Evolutionary conservation across 192 early-diverging fungal species (phyloP).

Genomic region (Funneliformis geosporum): DNA sequence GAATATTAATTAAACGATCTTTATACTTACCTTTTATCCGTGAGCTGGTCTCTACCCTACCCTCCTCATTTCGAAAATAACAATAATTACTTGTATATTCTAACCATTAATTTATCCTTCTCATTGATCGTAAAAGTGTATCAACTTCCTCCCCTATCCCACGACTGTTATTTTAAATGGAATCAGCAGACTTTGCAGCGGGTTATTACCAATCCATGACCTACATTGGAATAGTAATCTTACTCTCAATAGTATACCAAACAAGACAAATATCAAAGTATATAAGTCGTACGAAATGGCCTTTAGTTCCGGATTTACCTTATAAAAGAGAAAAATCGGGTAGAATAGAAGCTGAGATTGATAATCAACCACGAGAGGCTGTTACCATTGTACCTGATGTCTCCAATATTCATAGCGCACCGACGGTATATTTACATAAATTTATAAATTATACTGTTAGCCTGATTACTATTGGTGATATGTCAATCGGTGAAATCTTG

Average conservation of each 20-base stretch:
- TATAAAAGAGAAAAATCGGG: background rate
- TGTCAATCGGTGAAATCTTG: slow-evolving; percentile 3
- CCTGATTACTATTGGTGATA: background rate
- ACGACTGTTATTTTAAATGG: background rate
- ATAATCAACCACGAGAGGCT: too few species aligned
- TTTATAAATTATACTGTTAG: slow-evolving; percentile 1
- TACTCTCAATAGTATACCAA: slow-evolving; percentile 7
- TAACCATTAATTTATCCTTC: background rate
- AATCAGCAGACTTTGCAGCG: background rate
- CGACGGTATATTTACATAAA: slow-evolving; percentile 12
- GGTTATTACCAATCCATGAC: slow-evolving; percentile 3
- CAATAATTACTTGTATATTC: background rate
- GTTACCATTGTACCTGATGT: background rate
- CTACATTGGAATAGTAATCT: background rate
- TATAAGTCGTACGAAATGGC: background rate
- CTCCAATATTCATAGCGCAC: background rate
- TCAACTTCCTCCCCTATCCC: background rate
- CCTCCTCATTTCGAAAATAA: background rate
- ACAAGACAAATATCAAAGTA: background rate
- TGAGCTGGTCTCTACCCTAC: background rate
- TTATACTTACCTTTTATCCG: background rate
- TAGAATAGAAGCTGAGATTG: too few species aligned
- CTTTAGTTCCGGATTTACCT: background rate
- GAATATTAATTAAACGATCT: background rate
- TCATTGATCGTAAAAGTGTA: background rate